Percentiles rank a stretch among this genome's conserved stretches.
These are phyloP conservation scores for Colletotrichum kahawae DNA, from an alignment of 2,329 filamentous ascomycete species.

Conservation along the genomic window DNA sequence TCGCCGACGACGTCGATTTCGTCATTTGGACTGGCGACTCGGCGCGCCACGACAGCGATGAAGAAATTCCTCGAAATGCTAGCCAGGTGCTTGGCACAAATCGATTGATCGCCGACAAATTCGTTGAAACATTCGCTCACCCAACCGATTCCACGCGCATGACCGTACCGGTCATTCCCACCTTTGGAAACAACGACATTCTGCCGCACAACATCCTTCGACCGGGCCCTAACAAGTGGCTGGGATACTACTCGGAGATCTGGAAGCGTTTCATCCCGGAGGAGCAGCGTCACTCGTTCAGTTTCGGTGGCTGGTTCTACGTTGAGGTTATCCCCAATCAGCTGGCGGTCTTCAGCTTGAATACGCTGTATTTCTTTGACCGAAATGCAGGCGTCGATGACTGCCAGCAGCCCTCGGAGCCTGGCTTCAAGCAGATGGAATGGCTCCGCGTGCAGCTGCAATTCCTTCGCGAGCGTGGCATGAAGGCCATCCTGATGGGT, in stretches of 20 bases:
- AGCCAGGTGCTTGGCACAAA: slow-evolving; percentile 82
- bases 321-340: slow-evolving; percentile 87
- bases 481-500: slow-evolving; percentile 94
- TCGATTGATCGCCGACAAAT: slow-evolving; percentile 74
- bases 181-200: slow-evolving; percentile 96
- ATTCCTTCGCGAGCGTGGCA: slow-evolving; percentile 78
- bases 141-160: slow-evolving; percentile 61
- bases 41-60: slow-evolving; percentile 87
- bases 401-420: slow-evolving; percentile 78
- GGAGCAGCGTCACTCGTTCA: slow-evolving; percentile 88
- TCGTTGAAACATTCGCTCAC: slow-evolving; percentile 74
- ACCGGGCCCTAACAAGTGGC: slow-evolving; percentile 86
- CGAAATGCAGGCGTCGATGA: slow-evolving; percentile 94
- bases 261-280: slow-evolving; percentile 92
- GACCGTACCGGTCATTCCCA: slow-evolving; percentile 83
- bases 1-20: slow-evolving; percentile 84
- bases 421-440: slow-evolving; percentile 93
- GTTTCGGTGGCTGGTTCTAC: slow-evolving; percentile 92
- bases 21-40: slow-evolving; percentile 94
- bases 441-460: slow-evolving; percentile 92
- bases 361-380: slow-evolving; percentile 95
- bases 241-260: slow-evolving; percentile 75
- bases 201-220: slow-evolving; percentile 94
- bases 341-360: slow-evolving; percentile 90
- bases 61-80: slow-evolving; percentile 75